Base-by-base conservation (phyloP, 2,329 filamentous ascomycete species). In the Colletotrichum echinochloae region DNA sequence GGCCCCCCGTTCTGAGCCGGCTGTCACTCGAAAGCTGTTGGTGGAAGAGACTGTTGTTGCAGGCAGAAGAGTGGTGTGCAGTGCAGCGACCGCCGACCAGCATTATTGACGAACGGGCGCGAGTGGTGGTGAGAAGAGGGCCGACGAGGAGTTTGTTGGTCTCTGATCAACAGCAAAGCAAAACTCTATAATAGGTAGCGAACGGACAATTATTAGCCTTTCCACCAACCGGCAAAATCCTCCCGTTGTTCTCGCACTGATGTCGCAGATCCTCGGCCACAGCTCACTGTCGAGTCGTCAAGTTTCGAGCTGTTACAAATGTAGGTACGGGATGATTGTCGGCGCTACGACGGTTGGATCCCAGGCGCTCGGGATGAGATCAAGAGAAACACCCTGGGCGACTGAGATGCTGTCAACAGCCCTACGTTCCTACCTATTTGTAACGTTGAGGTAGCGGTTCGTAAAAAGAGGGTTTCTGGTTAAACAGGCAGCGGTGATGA, bases 291-390 rank as follows among this genome's bases (percentile, higher is more conserved):
- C 28, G 6, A 11, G 37, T 23, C 35, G 11, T 41, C 37, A 39
- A 14, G 37, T 35, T 44, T 59, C 16, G 55, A 39, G 12, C 59
- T 44, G 14, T 44, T 51, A 33, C 30, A 16, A 26, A 44, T 6
- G 26, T n/a, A 26, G 54, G 33, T 39, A 39, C 20, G 23, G n/a
- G 12, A 51, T 33, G 26, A 26, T 56, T 55, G n/a, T 44, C 39
- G 54, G 52, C 41, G 60, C 52, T 28, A 51, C n/a, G 44, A 52
- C 35, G 54, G 48, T 56, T 35, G 35, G 39, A 46, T 60, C 28
- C 63, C 67, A 70, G 28, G 35, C 35, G 49, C 55, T 49, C 41
- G 56, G 56, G 63, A 57, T 41, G 66, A 44, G 35, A 62, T 14
- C 7, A 35, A 39, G n/a, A 23, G 30, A 60, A 49, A 48, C 11